phyloP scores from a whole-genome alignment of 2,329 filamentous ascomycete species.

The Diaporthe vexans region DNA sequence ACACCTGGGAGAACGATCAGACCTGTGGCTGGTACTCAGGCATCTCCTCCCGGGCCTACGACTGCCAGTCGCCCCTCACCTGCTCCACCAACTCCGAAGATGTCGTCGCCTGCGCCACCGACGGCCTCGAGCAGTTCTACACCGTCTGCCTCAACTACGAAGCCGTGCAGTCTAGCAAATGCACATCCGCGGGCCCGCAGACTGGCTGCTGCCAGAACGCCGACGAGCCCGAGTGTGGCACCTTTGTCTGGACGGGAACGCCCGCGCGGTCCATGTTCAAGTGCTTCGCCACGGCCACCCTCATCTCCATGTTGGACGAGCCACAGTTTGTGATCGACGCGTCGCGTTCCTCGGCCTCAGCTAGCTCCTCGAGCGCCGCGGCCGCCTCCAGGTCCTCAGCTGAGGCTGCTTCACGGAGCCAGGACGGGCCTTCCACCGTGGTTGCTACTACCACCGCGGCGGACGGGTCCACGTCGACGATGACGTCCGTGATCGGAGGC shows the following conservation, averaged over 20 bases:
- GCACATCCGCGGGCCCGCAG: constrained; percentile 45
- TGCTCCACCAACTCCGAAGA: constrained; percentile 52
- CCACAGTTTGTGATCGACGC: constrained; percentile 53
- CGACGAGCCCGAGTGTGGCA: constrained; percentile 50
- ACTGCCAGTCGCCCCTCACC: constrained; percentile 35
- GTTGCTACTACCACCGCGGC: constrained; percentile 40
- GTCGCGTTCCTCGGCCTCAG: constrained; percentile 44
- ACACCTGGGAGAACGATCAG: constrained; percentile 45
- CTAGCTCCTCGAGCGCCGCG: constrained; percentile 24
- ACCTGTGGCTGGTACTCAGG: constrained; percentile 49
- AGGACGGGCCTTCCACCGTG: constrained; percentile 36
- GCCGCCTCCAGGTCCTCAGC: constrained; percentile 34
- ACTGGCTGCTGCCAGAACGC: constrained; percentile 56
- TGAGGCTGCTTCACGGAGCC: constrained; percentile 31
- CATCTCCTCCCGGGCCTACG: constrained; percentile 43
- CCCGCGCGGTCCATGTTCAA: constrained; percentile 54
- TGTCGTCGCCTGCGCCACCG: constrained; percentile 54
- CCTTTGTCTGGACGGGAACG: constrained; percentile 54
- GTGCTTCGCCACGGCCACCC: constrained; percentile 48
- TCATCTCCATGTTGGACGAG: constrained; percentile 52
- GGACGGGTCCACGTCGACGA: constrained; percentile 38
- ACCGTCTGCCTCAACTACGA: constrained; percentile 53
- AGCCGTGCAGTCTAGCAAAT: constrained; percentile 49
- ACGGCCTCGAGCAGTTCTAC: constrained; percentile 50
- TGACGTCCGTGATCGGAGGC: constrained; percentile 38